Conservation (phyloP, 441 rosid species). For the Arabidopsis lyrata region DNA sequence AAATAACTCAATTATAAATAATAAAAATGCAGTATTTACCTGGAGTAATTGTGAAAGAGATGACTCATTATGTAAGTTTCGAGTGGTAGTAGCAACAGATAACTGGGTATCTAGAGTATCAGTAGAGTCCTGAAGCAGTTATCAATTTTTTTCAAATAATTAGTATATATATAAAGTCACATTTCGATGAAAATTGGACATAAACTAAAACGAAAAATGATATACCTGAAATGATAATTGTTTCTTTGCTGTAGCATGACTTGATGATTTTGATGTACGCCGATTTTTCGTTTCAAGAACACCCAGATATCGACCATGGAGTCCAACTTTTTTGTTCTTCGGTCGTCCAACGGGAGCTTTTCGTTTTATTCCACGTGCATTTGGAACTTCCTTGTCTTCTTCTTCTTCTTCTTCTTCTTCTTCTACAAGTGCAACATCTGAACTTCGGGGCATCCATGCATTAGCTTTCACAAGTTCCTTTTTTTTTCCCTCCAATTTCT, state of each 20-base stretch:
- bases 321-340: conserved; percentile 4
- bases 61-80: not conserved
- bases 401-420: not conserved
- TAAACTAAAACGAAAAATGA: not conserved
- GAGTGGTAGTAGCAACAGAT: not conserved
- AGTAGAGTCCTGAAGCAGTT: not conserved
- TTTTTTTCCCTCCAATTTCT: not conserved
- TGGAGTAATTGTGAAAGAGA: not conserved
- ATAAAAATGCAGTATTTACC: not conserved
- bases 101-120: not conserved
- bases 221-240: not conserved
- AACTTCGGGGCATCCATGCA: not conserved
- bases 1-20: not conserved
- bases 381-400: not conserved
- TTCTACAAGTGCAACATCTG: not conserved
- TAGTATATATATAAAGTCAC: not conserved
- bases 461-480: conserved; percentile 5
- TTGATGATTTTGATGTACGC: not conserved
- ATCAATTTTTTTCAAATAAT: not conserved
- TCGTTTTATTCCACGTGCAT: conserved; percentile 5
- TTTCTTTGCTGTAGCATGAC: not conserved
- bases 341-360: not conserved
- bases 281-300: not conserved
- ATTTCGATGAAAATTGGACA: not conserved
- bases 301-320: not conserved